phyloP scores from a whole-genome alignment of 2,329 filamentous ascomycete genomes.

The Aspergillus neotritici region DNA sequence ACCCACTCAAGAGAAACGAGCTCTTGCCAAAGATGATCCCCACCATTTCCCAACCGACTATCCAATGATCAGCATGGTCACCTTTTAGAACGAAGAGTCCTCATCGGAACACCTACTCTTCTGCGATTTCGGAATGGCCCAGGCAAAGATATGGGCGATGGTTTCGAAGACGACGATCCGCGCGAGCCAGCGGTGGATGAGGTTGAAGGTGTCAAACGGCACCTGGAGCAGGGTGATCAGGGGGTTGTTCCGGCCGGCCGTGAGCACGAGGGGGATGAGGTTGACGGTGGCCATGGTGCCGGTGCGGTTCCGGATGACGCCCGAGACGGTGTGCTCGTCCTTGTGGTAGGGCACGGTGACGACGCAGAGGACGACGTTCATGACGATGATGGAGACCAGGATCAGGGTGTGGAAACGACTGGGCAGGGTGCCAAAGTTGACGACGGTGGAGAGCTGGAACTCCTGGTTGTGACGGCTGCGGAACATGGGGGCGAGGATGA shows the following conservation, averaged over 20 bases:
- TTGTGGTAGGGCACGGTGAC: constrained; percentile 39
- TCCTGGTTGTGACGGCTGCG: constrained; percentile 42
- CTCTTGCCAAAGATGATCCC: constrained; percentile 24
- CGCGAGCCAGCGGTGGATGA: constrained; percentile 75
- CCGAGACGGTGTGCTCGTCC: constrained; percentile 28
- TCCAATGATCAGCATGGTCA: constrained; percentile 45
- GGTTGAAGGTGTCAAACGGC: constrained; percentile 41
- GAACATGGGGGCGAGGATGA: constrained; percentile 48
- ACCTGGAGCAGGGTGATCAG: constrained; percentile 39
- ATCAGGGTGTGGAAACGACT: constrained; percentile 43
- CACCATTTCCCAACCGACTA: constrained; percentile 35
- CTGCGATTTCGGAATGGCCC: constrained; percentile 64
- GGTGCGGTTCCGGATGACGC: constrained; percentile 40
- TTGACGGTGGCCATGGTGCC: constrained; percentile 41
- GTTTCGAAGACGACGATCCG: constrained; percentile 64
- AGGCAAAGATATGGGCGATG: constrained; percentile 65
- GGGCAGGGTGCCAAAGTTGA: constrained; percentile 44
- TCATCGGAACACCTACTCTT: constrained; percentile 16
- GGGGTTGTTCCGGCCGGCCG: constrained; percentile 42
- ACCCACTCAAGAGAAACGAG: constrained; percentile 37
- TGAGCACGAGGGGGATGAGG: constrained; percentile 39
- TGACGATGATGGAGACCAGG: constrained; percentile 35
- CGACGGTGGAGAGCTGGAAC: constrained; percentile 38
- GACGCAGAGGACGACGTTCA: constrained; percentile 48
- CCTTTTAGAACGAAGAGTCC: constrained; percentile 5